Base-by-base conservation (phyloP, 2,329 filamentous ascomycete species). In the Chaetomiaceae sp. region DNA sequence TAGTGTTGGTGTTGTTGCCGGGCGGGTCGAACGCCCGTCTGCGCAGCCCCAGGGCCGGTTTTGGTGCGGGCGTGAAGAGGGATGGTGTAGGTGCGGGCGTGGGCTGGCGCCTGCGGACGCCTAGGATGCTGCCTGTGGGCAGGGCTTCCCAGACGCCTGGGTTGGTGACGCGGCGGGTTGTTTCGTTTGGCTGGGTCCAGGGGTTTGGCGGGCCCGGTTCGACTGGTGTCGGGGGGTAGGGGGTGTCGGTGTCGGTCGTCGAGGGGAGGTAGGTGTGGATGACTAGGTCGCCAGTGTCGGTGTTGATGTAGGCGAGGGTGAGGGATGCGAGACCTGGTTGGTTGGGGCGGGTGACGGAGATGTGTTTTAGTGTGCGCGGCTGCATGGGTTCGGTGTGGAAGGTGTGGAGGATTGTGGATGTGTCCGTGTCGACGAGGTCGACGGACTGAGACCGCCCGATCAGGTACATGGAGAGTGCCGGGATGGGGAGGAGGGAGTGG, bases 141-240 rank as follows among this genome's bases (percentile, higher is more conserved):
- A 87, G 70, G 1, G 79, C 70, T 54, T 83, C 79, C 85, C 85
- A 89, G 0, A 70, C 64, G 0, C 86, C 86, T 0, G 83, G 83
- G 33, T 83, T 77, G n/a, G 73, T 66, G 7, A 89, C 72, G 8
- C 70, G 73, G 41, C 77, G 75, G 34, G 69, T 74, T 3, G 72
- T 66, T 57, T 81, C 75, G 14, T 69, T 74, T 2, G 78, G 75
- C 19, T 75, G 72, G 5, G 66, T 62, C 78, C 78, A 82, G 1
- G 70, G 63, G 55, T 74, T 79, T 54, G 73, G 78, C 5, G 68
- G 71, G 31, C 70, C 70, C 5, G 14, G 64, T 68, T 0, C 67
- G 66, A 1, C 69, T 1, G 70, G 69, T 51, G 75, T 71, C 39
- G 45, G 84, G 76, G 62, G 78, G 83, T 10, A 88, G 7, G 14